Base-by-base conservation (phyloP, 305 asterid genomes). In the Rubia peregrina region DNA sequence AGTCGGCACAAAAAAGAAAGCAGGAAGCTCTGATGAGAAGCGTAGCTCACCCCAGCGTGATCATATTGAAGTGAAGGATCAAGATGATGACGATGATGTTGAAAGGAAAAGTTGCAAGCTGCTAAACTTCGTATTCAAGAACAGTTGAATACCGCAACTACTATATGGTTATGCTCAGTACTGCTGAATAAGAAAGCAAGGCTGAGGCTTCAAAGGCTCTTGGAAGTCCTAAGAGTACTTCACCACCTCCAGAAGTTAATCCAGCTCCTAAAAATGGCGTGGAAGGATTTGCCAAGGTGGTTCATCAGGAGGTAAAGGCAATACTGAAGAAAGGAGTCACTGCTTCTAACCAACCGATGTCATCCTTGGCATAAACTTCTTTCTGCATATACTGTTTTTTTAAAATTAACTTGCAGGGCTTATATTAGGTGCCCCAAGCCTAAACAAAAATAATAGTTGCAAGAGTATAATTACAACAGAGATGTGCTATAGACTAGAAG, bases 141-240 rank as follows among this genome's bases (percentile, higher is more conserved):
- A 63, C 86, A 82, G 61, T 42, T 82, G 70, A 82, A 68, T 73
- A 61, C 86, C 40, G 86, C 67, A 48, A 82, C 86, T 11, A 80
- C 84, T 43, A 80, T 68, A 82, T 82, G 86, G 86, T 79, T 46
- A 79, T 82, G 82, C 80, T 82, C 3, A 61, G 78, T 21, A 79
- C 79, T 30, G 72, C 44, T 65, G 86, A 82, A 48, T 22, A 64
- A 16, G 80, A 76, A 66, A 72, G 75, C 78, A 73, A 71, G 71
- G 14, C 79, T 43, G 79, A 76, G 69, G 38, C 26, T 73, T 56
- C 48, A 59, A 71, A 79, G 55, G 75, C 62, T 0, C 22, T 0
- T 4, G 81, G 38, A 33, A 73, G 80, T 66, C 51, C 80, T 57
- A 74, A 68, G 21, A 67, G 61, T 11, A 14, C 67, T 72, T 68